Evolutionary conservation across 139 green algal genomes (phyloP), one percentile per base, ranked within the genome.

Genomic region (Micractinium sp.): DNA sequence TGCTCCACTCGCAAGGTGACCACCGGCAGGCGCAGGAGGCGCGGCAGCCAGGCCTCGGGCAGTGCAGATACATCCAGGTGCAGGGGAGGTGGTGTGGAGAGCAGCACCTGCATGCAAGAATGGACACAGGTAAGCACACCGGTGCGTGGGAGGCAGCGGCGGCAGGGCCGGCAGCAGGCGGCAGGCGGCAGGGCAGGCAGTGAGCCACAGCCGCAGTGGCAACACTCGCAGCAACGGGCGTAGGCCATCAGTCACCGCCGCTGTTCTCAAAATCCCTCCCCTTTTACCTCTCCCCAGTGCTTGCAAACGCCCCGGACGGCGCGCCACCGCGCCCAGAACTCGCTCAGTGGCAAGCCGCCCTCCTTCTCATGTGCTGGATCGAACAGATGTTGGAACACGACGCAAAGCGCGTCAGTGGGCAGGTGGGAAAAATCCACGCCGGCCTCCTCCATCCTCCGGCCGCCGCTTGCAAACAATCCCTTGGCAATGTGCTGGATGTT

Each of bases 341-440:
- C 33, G 83, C 67, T 81, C 27, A 87, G 83, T 18, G 83, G 83
- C 83, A 87, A 16, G 29, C 83, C 67, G 27, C 66, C 27, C 19
- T 39, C 36, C 7, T 61, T 36, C 2, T 7, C 19, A 1, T 38
- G 39, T 33, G 3, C 1, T 5, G 83, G 83, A 4, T 41, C 38
- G 41, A 87, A 80, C 15, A 87, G 38, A 15, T 87, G 83, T 16
- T 87, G 25, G 13, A 87, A 87, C 1, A 87, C 67, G 27, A 81
- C 31, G 23, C 35, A n/a, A 39, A 87, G 67, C 1, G 83, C 83
- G 29, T 87, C 83, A 15, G 67, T 87, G 1, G 83, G 83, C 14
- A 87, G 83, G 82, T 84, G 78, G 9, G 29, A 39, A 47, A 84
- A 84, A 4, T 84, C 53, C 5, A 14, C 47, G 47, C 47, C 47